Evolutionary conservation across 2,329 filamentous ascomycete species (phyloP), one percentile per base, ranked within the genome.

Genomic region (Botrytis cinerea): DNA sequence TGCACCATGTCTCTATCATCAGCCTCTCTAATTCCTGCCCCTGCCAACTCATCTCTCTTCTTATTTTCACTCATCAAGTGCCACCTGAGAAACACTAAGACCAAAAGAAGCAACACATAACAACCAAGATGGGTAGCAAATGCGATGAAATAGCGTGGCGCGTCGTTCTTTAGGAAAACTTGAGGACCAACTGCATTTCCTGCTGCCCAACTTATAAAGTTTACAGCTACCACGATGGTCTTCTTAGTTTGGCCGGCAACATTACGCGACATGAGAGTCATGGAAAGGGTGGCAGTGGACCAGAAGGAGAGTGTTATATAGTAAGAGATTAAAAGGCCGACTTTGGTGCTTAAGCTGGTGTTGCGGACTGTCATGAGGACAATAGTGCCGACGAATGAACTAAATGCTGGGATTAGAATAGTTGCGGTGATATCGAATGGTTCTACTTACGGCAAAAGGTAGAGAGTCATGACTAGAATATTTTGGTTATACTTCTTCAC

Each of bases 231-330:
- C 10, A 86, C 85, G 25, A 86, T 84, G 1, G 84, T 84, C 76
- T 89, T 89, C 80, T 90, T 90, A 2, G 88, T 90, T 73, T 88
- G 87, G 0, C 88, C 88, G n/a, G 86, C 88, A 22, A 89, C 81
- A 78, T 88, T 88, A 73, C 85, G 85, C 5, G 85, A 82, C 4
- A 84, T 85, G 82, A 93, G 86, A 22, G 89, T 90, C 77, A 93
- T 86, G 12, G 87, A 84, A 20, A 93, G 83, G 2, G 89, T 91
- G 78, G 92, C 88, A 0, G 91, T 91, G 0, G 91, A 90, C 91
- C 91, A 94, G 86, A 94, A 94, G 8, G 90, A 93, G 28, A 93
- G 85, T 0, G 89, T 91, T 75, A 94, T 91, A 83, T 94, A 94
- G 84, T 94, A 94, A 78, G 86, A 88, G 78, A 94, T 88, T 22